Base-by-base conservation (phyloP, 768 basidiomycete species). In the Saitozyma podzolica region DNA sequence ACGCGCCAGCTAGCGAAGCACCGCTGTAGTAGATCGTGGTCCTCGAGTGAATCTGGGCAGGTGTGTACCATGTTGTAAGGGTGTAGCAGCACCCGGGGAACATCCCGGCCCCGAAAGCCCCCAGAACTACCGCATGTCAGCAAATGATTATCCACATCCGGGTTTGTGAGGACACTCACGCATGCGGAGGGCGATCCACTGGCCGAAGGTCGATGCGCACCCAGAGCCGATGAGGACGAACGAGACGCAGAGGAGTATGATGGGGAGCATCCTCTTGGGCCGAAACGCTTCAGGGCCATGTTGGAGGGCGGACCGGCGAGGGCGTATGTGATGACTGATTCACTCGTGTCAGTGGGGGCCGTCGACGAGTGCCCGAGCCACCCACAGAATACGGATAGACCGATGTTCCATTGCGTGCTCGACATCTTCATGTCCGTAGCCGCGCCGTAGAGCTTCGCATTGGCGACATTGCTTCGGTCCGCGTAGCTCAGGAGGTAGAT, bases 381-480 rank as follows among this genome's bases (percentile, higher is more conserved):
- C 54, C 16, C 42, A 68, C 69, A 68, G 42, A 69, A 51, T 5
- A 66, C 48, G 13, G 68, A 61, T n/a, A 73, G 61, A 53, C 71
- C 71, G n/a, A 59, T 64, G 54, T 73, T 70, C 64, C 66, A 73
- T 14, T 73, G 61, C 0, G 45, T 53, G 42, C 56, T 51, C 42
- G 58, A 57, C 54, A 69, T 17, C 10, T 54, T 54, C 14, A 54
- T 62, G 50, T 62, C 61, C 37, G 43, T 29, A 9, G 43, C 53
- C 9, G 65, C 67, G 56, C 72, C 72, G 48, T 66, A 70, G 4
- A 73, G 63, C 54, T 60, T 63, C 13, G 72, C 72, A 56, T 73
- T 73, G 14, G 66, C 67, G 42, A 73, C 72, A 62, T 73, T 73
- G 11, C 63, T 69, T 49, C 69, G 58, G 55, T 70, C 69, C 39